A percentile compares a stretch with the other conserved stretches of the same genome.
Conservation (phyloP, 2,329 filamentous ascomycete genomes). For the Diaporthe velutina region DNA sequence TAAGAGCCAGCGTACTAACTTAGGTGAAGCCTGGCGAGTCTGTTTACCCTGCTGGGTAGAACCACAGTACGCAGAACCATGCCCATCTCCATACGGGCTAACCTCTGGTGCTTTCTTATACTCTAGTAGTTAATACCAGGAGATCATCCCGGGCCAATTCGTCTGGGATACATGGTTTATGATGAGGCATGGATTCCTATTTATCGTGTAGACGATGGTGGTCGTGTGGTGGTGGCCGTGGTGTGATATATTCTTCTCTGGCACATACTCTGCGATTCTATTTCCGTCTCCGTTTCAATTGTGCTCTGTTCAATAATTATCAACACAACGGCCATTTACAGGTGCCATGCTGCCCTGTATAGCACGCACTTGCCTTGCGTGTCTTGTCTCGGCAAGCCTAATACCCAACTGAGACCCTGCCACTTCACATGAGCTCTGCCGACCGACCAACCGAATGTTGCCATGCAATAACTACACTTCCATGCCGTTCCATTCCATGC, state of each 20-base stretch:
- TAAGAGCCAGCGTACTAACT: neutral
- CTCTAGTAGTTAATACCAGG: neutral
- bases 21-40: neutral
- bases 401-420: neutral
- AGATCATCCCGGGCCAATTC: neutral
- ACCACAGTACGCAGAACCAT: neutral
- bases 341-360: neutral
- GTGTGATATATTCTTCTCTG: no score
- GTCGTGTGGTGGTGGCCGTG: neutral
- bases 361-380: neutral
- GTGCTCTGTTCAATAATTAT: neutral
- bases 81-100: neutral
- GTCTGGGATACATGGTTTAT: neutral
- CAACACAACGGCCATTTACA: neutral
- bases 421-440: no score
- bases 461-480: neutral
- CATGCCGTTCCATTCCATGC: neutral
- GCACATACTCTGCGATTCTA: neutral
- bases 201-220: neutral
- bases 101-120: neutral
- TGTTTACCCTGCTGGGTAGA: neutral
- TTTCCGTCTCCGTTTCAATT: slow-evolving; percentile 15
- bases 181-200: neutral
- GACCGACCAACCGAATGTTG: no score
- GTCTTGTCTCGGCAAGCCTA: neutral